These are phyloP conservation scores for Ambrosia trifida DNA, from an alignment of 129 eudicot genomes.

Conservation along the genomic window DNA sequence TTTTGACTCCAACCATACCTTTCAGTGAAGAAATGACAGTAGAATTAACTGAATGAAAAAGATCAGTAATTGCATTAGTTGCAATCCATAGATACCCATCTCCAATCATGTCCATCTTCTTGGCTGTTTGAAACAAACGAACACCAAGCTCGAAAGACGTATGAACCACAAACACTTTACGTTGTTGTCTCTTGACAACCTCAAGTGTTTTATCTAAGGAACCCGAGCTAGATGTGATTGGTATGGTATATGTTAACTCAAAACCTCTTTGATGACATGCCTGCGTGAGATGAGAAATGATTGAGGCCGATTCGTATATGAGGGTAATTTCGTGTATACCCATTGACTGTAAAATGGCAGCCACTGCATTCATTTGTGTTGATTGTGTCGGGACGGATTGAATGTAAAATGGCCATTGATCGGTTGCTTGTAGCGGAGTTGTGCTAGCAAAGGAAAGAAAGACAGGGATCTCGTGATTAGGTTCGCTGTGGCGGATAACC, in stretches of 20 bases:
- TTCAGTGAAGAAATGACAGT: conserved; percentile 43
- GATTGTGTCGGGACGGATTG: conserved; percentile 46
- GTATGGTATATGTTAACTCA: conserved; percentile 31
- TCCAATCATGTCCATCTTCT: conserved; percentile 47
- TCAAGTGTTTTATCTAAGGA: conserved; percentile 36
- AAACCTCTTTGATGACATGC: conserved; percentile 35
- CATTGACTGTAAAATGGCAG: conserved; percentile 46
- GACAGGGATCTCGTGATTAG: conserved; percentile 36
- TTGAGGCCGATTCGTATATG: conserved; percentile 37
- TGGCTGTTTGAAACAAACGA: conserved; percentile 45
- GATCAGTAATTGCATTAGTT: conserved; percentile 42
- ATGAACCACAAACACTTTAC: conserved; percentile 55
- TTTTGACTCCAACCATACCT: conserved; percentile 63
- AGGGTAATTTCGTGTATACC: conserved; percentile 31
- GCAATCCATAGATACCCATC: conserved; percentile 60
- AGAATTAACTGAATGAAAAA: conserved; percentile 41
- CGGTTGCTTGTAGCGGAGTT: conserved; percentile 31
- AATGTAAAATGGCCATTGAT: conserved; percentile 45
- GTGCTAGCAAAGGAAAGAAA: conserved; percentile 46
- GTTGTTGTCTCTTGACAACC: conserved; percentile 36
- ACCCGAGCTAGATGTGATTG: conserved; percentile 33
- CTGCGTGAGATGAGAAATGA: conserved; percentile 38
- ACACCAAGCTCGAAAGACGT: conserved; percentile 39
- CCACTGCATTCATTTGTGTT: conserved; percentile 48
- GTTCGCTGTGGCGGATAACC: conserved; percentile 22